Evolutionary conservation across 768 basidiomycete genomes (phyloP).

Genomic region (Coprinopsis cinerea): DNA sequence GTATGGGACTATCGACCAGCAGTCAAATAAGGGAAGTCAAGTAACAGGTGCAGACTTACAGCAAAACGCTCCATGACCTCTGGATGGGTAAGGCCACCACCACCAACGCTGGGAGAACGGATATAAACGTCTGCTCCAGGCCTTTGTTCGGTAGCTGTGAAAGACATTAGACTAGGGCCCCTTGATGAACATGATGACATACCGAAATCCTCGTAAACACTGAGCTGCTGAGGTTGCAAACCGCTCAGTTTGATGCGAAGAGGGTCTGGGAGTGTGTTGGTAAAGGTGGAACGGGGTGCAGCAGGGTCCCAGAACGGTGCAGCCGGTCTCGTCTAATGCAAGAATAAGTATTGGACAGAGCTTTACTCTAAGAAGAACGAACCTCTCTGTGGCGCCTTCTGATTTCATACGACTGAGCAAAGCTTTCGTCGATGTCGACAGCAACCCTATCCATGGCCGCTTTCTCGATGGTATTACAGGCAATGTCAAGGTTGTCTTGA

Average conservation of each 20-base stretch:
- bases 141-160: conserved; percentile 47
- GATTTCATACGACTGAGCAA: conserved; percentile 73
- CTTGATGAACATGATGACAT: not conserved
- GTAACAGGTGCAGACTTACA: conserved; percentile 34
- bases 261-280: conserved; percentile 75
- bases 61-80: conserved; percentile 89
- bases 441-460: conserved; percentile 96
- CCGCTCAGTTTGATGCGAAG: conserved; percentile 81
- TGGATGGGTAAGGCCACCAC: conserved; percentile 53
- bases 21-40: conserved; percentile 5
- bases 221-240: conserved; percentile 72
- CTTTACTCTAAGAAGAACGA: conserved; percentile 15
- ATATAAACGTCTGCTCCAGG: conserved; percentile 31
- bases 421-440: conserved; percentile 87
- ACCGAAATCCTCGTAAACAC: conserved; percentile 97
- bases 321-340: conserved; percentile 48
- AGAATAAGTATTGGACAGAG: not conserved
- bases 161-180: conserved; percentile 13
- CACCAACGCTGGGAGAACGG: conserved; percentile 61
- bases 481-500: conserved; percentile 87
- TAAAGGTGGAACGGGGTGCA: conserved; percentile 64
- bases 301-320: conserved; percentile 89
- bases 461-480: conserved; percentile 92
- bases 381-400: conserved; percentile 87
- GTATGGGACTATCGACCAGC: conserved; percentile 29